Base-by-base conservation (phyloP, 1,284 basidiomycete genomes). In the Ustilago esculenta region DNA sequence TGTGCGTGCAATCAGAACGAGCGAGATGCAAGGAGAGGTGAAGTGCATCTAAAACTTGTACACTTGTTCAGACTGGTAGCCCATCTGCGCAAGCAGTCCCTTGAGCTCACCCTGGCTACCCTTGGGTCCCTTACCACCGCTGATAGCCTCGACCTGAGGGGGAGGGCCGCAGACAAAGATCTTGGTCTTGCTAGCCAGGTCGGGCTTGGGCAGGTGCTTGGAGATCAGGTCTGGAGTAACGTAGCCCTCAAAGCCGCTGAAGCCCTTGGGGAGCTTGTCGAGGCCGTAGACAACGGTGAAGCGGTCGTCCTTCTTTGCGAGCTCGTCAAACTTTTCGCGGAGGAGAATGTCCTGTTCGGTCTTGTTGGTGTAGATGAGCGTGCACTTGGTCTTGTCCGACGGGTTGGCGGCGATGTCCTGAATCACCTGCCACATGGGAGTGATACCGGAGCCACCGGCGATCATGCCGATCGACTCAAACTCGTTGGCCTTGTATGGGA, bases 381-480 rank as follows among this genome's bases (percentile, higher is more conserved):
- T 96, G 84, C 92, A 95, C 82, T 94, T 93, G 70, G 96, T 98
- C 85, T 90, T 94, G 88, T 98, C 97, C 73, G 90, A 88, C 2
- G 85, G 81, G 79, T 85, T 79, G 40, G 65, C 50, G 35, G 79
- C 76, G 45, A 82, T 83, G 29, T 76, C 63, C 65, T 84, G 81
- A 27, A 83, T 80, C 35, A 80, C 50, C 61, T 83, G 82, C 76
- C 76, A 83, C 76, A 82, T 80, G 42, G 82, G 82, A 1, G 83
- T 84, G 68, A 84, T 91, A 77, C 92, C 92, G 66, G 87, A 89
- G 41, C 92, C 92, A 60, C 95, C 95, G 37, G 92, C 92, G 75
- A 98, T 91, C 79, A 94, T 90, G 54, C 90, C 90, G 60, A 96
- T 89, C 73, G 92, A 85, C 46, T 94, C 69, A 42, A 81, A 73